Percentiles rank a stretch among this genome's conserved stretches.
Conservation (phyloP, 2,329 filamentous ascomycete genomes). For the Neofusicoccum sp. region DNA sequence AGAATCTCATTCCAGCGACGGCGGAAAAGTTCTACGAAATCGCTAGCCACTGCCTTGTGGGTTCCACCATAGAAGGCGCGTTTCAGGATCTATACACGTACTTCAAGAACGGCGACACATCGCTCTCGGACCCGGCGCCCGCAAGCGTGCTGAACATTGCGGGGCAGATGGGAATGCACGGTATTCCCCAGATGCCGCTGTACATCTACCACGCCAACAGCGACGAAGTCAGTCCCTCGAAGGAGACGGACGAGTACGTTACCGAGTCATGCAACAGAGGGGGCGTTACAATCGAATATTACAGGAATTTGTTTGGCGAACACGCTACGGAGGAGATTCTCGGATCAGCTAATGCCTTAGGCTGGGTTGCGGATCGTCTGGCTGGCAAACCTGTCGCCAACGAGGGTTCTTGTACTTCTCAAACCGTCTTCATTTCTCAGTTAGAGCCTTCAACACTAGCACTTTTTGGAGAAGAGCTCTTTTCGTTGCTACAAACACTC, state of each 20-base stretch:
- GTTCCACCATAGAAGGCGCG: conserved; percentile 15
- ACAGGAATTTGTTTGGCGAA: conserved; percentile 28
- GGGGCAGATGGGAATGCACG: conserved; percentile 21
- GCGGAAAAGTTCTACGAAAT: conserved; percentile 19
- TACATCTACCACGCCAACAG: conserved; percentile 33
- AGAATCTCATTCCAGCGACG: conserved; percentile 16
- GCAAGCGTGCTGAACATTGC: conserved; percentile 12
- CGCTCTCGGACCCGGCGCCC: conserved; percentile 12
- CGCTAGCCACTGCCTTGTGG: conserved; percentile 3
- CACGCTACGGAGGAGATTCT: conserved; percentile 25
- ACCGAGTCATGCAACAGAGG: conserved; percentile 24
- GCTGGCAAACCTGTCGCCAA: background rate
- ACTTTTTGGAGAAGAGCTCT: too few relatives aligned
- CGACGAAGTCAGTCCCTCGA: conserved; percentile 30
- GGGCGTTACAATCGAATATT: conserved; percentile 25
- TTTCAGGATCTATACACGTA: conserved; percentile 21
- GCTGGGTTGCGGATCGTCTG: conserved; percentile 22
- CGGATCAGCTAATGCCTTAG: conserved; percentile 19
- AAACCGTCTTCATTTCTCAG: background rate
- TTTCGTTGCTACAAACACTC: too few relatives aligned
- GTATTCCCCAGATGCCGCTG: conserved; percentile 25
- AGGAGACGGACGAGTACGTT: conserved; percentile 29
- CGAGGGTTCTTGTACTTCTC: background rate
- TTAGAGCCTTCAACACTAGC: too few relatives aligned
- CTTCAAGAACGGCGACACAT: conserved; percentile 20